Evolutionary conservation across 176 grass and related monocot genomes (phyloP).

Genomic region (Poa annua): DNA sequence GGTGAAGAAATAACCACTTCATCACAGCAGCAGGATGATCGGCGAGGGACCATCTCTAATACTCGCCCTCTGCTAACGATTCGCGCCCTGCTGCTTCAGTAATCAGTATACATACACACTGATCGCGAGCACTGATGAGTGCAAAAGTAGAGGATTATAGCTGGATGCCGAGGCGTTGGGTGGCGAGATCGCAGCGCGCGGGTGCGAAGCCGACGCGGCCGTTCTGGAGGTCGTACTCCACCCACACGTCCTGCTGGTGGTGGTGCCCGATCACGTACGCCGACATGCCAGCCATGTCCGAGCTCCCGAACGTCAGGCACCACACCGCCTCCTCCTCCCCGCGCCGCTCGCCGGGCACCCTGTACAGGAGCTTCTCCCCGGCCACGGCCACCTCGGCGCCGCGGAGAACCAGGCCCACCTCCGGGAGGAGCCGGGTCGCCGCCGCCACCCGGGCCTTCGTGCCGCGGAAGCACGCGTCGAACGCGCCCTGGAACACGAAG

Average conservation of each 20-base stretch:
- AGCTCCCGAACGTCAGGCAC: conserved; percentile 87
- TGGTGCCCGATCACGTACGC: conserved; percentile 86
- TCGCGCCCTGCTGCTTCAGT: conserved; percentile 28
- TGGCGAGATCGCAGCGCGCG: conserved; percentile 58
- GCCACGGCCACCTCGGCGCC: conserved; percentile 63
- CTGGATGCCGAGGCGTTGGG: conserved; percentile 28
- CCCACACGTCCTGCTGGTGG: conserved; percentile 91
- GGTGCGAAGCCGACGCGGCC: conserved; percentile 67
- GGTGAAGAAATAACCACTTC: too few relatives aligned
- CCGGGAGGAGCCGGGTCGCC: conserved; percentile 37
- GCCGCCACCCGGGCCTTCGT: conserved; percentile 28
- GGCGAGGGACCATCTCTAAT: background rate
- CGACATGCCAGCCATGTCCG: conserved; percentile 68
- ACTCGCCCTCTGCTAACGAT: conserved; percentile 41
- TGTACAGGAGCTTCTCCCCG: conserved; percentile 72
- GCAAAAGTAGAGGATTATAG: background rate
- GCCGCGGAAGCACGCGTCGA: conserved; percentile 76
- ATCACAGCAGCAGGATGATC: too few relatives aligned
- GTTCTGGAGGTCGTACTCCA: conserved; percentile 85
- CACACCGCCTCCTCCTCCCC: conserved; percentile 63
- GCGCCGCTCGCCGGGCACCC: conserved; percentile 56
- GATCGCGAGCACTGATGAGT: background rate
- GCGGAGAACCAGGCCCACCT: conserved; percentile 56
- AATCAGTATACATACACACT: background rate
- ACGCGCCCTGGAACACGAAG: conserved; percentile 84